These are phyloP conservation scores for Zelopaecilomyces penicillatus DNA, from an alignment of 2,329 filamentous ascomycete genomes.

Conservation along the genomic window DNA sequence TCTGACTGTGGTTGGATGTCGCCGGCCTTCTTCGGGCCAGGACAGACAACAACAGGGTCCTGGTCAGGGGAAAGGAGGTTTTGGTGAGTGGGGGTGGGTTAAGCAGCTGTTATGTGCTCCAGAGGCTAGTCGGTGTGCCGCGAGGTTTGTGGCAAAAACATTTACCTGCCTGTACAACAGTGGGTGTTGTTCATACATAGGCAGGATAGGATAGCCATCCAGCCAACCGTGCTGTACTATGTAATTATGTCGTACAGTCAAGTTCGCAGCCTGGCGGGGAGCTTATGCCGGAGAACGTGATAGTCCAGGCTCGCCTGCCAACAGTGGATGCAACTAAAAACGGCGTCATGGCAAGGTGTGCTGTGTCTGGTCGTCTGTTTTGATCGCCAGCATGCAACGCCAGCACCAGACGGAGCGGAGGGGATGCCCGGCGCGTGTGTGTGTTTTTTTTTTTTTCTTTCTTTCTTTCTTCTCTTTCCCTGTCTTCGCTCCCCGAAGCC, in stretches of 20 bases:
- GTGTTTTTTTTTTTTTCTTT: conserved; percentile 2
- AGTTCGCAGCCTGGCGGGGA: too few relatives aligned
- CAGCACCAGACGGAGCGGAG: too few relatives aligned
- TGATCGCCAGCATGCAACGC: too few relatives aligned
- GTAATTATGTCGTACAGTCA: conserved; percentile 4
- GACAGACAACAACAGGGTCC: conserved; percentile 9
- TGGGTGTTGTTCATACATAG: too few relatives aligned
- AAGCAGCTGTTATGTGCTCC: conserved; percentile 1
- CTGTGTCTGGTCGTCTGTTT: too few relatives aligned
- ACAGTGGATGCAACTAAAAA: too few relatives aligned
- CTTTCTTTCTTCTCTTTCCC: conserved; percentile 2
- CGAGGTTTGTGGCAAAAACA: neutral
- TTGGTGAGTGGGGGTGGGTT: conserved; percentile 1
- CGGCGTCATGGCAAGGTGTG: too few relatives aligned
- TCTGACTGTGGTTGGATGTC: conserved; percentile 9
- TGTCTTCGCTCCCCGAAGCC: conserved; percentile 2
- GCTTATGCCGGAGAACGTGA: too few relatives aligned
- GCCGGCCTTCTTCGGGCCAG: conserved; percentile 4
- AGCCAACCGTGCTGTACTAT: neutral
- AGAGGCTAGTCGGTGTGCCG: too few relatives aligned
- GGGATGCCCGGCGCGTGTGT: neutral
- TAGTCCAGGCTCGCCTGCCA: too few relatives aligned
- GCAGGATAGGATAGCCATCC: neutral
- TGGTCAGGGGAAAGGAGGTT: conserved; percentile 12
- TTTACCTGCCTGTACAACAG: neutral